These are phyloP conservation scores for Trichoderma atrobrunneum DNA, from an alignment of 2,329 filamentous ascomycete genomes.

Conservation along the genomic window DNA sequence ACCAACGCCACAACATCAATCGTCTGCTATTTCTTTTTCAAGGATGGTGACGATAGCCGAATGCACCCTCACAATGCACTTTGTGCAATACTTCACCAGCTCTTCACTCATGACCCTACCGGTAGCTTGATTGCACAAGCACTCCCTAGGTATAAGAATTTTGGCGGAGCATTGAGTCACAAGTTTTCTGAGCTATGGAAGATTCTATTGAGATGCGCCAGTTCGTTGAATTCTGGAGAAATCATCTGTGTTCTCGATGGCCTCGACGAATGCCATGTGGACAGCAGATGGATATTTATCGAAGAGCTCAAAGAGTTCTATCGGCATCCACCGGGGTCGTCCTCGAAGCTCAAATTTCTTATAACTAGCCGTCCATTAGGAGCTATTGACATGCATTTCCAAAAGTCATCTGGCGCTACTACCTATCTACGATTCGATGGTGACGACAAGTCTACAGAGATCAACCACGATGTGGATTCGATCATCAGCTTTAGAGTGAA, in stretches of 20 bases:
- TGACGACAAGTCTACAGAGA: constrained; percentile 28
- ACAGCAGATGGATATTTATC: constrained; percentile 21
- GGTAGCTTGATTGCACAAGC: constrained; percentile 8
- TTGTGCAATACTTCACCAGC: constrained; percentile 29
- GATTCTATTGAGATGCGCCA: constrained; percentile 15
- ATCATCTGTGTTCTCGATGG: constrained; percentile 34
- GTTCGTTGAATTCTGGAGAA: constrained; percentile 18
- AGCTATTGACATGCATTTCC: constrained; percentile 21
- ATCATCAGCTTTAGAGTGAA: constrained; percentile 29
- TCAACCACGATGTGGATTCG: constrained; percentile 32
- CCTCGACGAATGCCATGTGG: constrained; percentile 32
- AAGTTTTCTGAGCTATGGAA: constrained; percentile 19
- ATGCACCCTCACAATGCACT: constrained; percentile 25
- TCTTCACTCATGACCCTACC: constrained; percentile 24
- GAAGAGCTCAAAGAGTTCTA: constrained; percentile 19
- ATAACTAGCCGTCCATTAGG: constrained; percentile 34
- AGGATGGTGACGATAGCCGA: constrained; percentile 28
- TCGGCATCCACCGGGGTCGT: not conserved
- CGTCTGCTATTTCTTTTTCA: constrained; percentile 38
- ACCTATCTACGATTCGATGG: constrained; percentile 27
- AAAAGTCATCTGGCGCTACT: not conserved
- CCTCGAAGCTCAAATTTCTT: constrained; percentile 31
- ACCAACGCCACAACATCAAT: constrained; percentile 24
- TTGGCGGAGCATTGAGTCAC: not conserved
- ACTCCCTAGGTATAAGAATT: not conserved